Evolutionary conservation across 2,329 filamentous ascomycete genomes (phyloP), one percentile per base, ranked within the genome.

Genomic region (Dryadomyces sulphureus): DNA sequence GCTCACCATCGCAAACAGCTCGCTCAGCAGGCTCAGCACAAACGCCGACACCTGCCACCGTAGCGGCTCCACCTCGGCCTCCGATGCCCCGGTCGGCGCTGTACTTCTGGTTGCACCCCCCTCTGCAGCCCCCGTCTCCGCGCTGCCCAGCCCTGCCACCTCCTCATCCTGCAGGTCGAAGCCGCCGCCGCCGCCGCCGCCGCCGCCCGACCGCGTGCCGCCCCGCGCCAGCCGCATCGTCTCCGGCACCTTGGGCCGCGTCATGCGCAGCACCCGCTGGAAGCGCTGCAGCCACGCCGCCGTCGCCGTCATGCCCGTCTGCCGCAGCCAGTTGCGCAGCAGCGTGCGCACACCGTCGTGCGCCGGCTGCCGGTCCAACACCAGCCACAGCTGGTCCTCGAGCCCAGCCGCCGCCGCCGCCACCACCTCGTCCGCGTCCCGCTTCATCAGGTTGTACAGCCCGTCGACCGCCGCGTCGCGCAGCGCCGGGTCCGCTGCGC

Each of bases 1-100:
- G 49, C 75, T 78, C 24, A 94, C 78, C 46, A 90, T 75, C 38
- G 73, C 66, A 53, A 96, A 81, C 20, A 96, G 76, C 52, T 94
- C 87, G 52, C 79, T 81, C 39, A 98, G 71, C 58, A 88, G 88
- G 54, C 82, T 79, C 77, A 98, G 89, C 12, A 88, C 89, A 63
- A 96, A 96, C 1, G 88, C 88, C 30, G 86, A 80, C 7, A 94
- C 90, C 61, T 98, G 92, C 92, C 92, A 98, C 54, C 88, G 80
- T 50, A 98, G 69, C 14, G 92, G 77, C 60, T 98, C 92, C 55
- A 93, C 88, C 19, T 88, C 81, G 8, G 79, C 65, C 54, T 65
- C 67, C 68, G 41, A 65, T 65, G 0, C 62, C 57, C 1, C 41
- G 38, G 3, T 44, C 27, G 2, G 43, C 25, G 1, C 39, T 38